phyloP scores from a whole-genome alignment of 495 filamentous ascomycete genomes.

The Cercophora samala region DNA sequence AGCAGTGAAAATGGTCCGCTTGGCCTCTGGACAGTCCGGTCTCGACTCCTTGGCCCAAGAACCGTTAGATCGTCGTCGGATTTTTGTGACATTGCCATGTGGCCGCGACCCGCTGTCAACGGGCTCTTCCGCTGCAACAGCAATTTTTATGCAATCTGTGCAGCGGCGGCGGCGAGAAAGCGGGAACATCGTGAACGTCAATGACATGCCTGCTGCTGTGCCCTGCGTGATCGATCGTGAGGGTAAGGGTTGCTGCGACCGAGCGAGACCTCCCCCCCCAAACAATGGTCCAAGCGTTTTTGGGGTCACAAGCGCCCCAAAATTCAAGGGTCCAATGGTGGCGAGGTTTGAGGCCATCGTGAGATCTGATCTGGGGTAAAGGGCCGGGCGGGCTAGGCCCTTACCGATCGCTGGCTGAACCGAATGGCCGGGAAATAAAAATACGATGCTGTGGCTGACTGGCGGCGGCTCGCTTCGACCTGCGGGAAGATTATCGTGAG shows the following conservation, averaged over 20 bases:
- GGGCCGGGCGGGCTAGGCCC: background rate
- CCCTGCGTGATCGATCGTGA: background rate
- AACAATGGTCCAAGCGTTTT: constrained; percentile 20
- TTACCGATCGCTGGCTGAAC: constrained; percentile 10
- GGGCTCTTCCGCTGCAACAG: background rate
- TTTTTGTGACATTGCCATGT: background rate
- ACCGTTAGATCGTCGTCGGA: background rate
- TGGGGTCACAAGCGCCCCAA: background rate
- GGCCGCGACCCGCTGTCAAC: background rate
- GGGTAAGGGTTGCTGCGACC: background rate
- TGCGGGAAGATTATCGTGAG: constrained; percentile 1
- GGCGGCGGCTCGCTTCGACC: constrained; percentile 5
- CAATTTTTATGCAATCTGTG: background rate
- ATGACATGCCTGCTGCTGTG: background rate
- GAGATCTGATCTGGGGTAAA: constrained; percentile 17
- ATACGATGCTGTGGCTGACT: constrained; percentile 9
- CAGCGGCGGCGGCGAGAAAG: background rate
- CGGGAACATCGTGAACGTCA: background rate
- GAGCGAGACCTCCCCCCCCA: too few species aligned
- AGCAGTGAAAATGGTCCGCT: background rate
- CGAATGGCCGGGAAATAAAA: constrained; percentile 9
- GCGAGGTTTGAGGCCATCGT: constrained; percentile 25
- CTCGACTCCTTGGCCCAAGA: background rate
- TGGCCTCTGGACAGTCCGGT: background rate
- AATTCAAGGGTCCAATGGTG: constrained; percentile 8